phyloP scores from a whole-genome alignment of 1,139 yeast genomes.

The Lodderomyces pseudojiufengensis region DNA sequence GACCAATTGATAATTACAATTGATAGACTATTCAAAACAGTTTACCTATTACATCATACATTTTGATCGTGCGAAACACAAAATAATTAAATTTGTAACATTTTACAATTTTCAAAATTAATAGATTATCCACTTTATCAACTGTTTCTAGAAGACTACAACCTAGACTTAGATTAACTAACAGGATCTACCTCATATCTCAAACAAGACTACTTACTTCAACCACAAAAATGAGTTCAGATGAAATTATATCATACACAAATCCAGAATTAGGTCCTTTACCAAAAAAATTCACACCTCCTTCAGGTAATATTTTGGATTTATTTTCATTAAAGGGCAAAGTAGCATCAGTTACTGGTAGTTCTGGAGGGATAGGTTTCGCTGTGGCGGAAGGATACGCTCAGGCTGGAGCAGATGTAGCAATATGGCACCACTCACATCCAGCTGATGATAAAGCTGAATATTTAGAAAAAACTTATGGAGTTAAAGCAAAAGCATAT shows the following conservation, averaged over 20 bases:
- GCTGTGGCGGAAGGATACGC: constrained; percentile 44
- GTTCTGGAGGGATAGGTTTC: constrained; percentile 44
- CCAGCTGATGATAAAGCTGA: constrained; percentile 25
- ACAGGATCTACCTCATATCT: too few relatives aligned
- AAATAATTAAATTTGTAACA: too few relatives aligned
- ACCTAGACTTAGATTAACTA: too few relatives aligned
- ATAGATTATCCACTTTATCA: too few relatives aligned
- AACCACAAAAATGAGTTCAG: constrained; percentile 6
- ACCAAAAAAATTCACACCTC: constrained; percentile 36
- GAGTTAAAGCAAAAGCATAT: constrained; percentile 29
- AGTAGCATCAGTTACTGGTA: constrained; percentile 42
- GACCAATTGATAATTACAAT: too few relatives aligned
- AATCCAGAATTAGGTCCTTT: constrained; percentile 39
- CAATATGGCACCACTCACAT: constrained; percentile 41
- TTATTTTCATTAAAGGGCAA: constrained; percentile 35
- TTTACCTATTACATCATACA: too few relatives aligned
- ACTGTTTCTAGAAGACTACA: too few relatives aligned
- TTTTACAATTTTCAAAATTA: too few relatives aligned
- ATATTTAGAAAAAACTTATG: constrained; percentile 25
- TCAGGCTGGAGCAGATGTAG: constrained; percentile 45
- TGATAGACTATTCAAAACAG: too few relatives aligned
- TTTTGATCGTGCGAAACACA: too few relatives aligned
- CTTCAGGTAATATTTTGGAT: constrained; percentile 32
- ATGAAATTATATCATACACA: constrained; percentile 9
- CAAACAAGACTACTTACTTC: too few relatives aligned